Base-by-base conservation (phyloP, 805 yeast genomes). In the Yarrowia sp. region DNA sequence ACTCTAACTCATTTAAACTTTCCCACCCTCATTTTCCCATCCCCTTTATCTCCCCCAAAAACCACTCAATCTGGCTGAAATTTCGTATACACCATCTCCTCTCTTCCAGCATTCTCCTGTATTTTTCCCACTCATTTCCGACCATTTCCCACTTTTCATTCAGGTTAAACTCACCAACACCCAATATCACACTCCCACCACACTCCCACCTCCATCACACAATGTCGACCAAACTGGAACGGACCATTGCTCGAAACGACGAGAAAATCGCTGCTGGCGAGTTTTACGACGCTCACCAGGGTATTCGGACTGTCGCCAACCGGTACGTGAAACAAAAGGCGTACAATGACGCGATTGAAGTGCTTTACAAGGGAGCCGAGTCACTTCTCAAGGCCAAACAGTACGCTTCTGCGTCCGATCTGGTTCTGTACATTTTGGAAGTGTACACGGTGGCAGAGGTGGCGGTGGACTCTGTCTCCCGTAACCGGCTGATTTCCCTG, bases 201-300 rank as follows among this genome's bases (percentile, higher is more conserved):
- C 6, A n/a, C 18, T 32, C 1, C 36, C 13, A 14, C 50, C 35
- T 14, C 32, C 50, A 45, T 18, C 14, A 60, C 28, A 33, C 3
- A n/a, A 61, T 61, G 65, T 61, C 65, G 11, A 61, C 65, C 47
- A 61, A 61, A 10, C 57, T 61, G 5, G 65, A 61, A 17, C 43
- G 57, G 45, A 61, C 65, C 8, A 61, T 70, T 35, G 69, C 66
- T 17, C 61, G 72, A 43, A 69, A 71, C 48, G 66, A 68, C 63
- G 69, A 69, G 51, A 69, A 69, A 68, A 87, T 93, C 68, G 83
- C 82, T 60, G 82, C 82, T 58, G 90, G 90, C 2, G 89, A 92
- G 65, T 91, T 82, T 77, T 93, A 93, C 74, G 99, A 95, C 74
- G 98, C 98, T 0, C 97, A 93, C 74, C 98, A 95, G 75, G 92